Base-by-base conservation (phyloP, 108 stramenopile genomes). In the Halocafeteria seosinensis region DNA sequence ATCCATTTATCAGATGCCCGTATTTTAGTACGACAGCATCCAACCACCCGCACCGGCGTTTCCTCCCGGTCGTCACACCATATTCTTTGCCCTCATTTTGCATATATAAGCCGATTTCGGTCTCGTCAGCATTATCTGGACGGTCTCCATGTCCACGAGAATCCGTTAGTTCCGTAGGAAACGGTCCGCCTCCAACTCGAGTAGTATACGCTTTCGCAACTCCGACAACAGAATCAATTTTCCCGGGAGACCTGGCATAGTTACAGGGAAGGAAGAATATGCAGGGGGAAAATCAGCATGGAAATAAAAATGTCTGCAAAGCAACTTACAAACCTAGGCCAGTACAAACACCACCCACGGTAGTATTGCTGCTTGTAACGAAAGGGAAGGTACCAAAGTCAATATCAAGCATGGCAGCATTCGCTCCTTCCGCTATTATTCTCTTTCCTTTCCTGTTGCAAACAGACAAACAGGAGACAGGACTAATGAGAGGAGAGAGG, bases 351-450 rank as follows among this genome's bases (percentile, higher is more conserved):
- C 81, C 82, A 60, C 96, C 93, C 37, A 90, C 80, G 34, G 85
- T 85, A 5, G 97, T 93, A 67, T 92, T 91, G 68, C 84, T 86
- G 6, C 90, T 91, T 28, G 97, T 95, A 17, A 98, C 97, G 73
- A 83, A 98, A 0, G 94, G 97, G 75, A 94, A 98, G 12, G 97
- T 95, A 25, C 96, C 96, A 72, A 92, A 94, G 78, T 98, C 96
- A 71, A 94, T 87, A 75, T 98, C 96, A 52, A 98, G 78, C 92
- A 98, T 95, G 71, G 92, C 89, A 30, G 96, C 96, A 78, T 98
- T 98, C 62, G 96, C 96, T 53, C 97, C 97, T 72, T 98, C 97
- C 1, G 93, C 87, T 51, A 98, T 70, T 59, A 98, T 94, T 57
- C 72, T 85, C 73, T 92, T 88, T 30, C 93, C 93, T 21, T 68